Evolutionary conservation across 257 asterid species (phyloP).

Genomic region (Jacaranda copaia): DNA sequence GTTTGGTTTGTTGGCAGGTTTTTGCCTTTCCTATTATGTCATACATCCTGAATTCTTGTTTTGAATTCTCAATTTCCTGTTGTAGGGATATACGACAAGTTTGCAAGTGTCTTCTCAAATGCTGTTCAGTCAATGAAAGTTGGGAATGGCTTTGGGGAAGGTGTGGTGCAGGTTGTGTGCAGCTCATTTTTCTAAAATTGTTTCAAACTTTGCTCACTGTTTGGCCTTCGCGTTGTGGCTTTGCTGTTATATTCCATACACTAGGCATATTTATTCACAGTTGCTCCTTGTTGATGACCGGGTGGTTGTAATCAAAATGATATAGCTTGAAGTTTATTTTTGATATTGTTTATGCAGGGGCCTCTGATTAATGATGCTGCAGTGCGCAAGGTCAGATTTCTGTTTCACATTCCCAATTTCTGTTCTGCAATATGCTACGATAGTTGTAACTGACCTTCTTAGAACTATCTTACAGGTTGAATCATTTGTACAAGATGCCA

Average conservation of each 20-base stretch:
- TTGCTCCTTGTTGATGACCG: constrained; percentile 37
- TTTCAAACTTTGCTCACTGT: constrained; percentile 3
- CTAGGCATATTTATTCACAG: constrained; percentile 7
- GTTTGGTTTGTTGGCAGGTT: neutral
- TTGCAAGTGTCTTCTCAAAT: constrained; percentile 71
- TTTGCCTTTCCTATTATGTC: constrained; percentile 10
- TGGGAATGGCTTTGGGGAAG: constrained; percentile 95
- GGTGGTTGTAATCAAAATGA: constrained; percentile 29
- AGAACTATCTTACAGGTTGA: constrained; percentile 71
- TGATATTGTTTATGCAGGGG: constrained; percentile 58
- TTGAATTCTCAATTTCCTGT: constrained; percentile 37
- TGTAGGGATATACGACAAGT: constrained; percentile 84
- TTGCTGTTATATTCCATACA: constrained; percentile 26
- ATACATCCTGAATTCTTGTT: constrained; percentile 11
- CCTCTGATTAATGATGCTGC: constrained; percentile 97
- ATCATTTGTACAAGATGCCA: constrained; percentile 80
- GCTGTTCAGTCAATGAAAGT: constrained; percentile 88
- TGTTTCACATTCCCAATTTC: constrained; percentile 28
- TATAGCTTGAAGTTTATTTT: constrained; percentile 32
- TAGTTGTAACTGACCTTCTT: constrained; percentile 31
- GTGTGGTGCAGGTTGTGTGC: constrained; percentile 76
- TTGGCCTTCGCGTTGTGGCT: constrained; percentile 2
- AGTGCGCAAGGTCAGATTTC: constrained; percentile 67
- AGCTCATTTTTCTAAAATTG: neutral
- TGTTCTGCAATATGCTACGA: constrained; percentile 20